These are phyloP conservation scores for Talaromyces sp. DNA, from an alignment of 2,329 filamentous ascomycete genomes.

Conservation along the genomic window DNA sequence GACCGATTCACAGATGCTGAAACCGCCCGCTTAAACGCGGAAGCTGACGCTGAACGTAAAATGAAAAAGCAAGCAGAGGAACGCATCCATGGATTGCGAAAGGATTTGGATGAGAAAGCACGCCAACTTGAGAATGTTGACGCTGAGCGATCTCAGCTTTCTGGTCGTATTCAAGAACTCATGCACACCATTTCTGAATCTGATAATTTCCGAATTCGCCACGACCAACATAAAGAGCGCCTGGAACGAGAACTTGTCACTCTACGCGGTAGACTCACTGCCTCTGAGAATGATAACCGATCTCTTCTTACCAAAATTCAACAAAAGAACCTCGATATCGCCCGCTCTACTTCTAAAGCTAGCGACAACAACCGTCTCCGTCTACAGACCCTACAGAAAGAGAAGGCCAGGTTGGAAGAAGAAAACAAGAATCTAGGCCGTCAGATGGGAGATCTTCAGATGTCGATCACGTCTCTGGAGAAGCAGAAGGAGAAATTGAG, in stretches of 20 bases:
- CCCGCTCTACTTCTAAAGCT: conserved; percentile 81
- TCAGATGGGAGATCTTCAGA: conserved; percentile 82
- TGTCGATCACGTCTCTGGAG: conserved; percentile 80
- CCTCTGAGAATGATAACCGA: conserved; percentile 95
- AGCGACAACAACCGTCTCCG: conserved; percentile 81
- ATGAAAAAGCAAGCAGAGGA: conserved; percentile 79
- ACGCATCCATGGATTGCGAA: conserved; percentile 73
- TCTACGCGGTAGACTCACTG: conserved; percentile 82
- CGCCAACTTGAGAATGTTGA: conserved; percentile 78
- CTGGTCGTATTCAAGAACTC: conserved; percentile 78
- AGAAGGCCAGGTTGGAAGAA: conserved; percentile 82
- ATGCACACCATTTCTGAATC: conserved; percentile 87
- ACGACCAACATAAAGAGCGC: conserved; percentile 92
- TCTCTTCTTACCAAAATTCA: conserved; percentile 95
- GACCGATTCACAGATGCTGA: conserved; percentile 83
- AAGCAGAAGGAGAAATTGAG: conserved; percentile 94
- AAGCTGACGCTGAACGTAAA: conserved; percentile 76
- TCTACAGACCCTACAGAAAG: conserved; percentile 73
- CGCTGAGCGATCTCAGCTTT: conserved; percentile 73
- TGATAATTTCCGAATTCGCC: conserved; percentile 83
- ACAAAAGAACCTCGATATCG: conserved; percentile 95
- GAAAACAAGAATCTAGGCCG: conserved; percentile 78
- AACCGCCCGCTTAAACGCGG: conserved; percentile 80
- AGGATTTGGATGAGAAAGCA: conserved; percentile 78
- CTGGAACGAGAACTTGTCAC: conserved; percentile 89